These are phyloP conservation scores for Huntiella abstrusa DNA, from an alignment of 2,329 filamentous ascomycete genomes.

Conservation along the genomic window DNA sequence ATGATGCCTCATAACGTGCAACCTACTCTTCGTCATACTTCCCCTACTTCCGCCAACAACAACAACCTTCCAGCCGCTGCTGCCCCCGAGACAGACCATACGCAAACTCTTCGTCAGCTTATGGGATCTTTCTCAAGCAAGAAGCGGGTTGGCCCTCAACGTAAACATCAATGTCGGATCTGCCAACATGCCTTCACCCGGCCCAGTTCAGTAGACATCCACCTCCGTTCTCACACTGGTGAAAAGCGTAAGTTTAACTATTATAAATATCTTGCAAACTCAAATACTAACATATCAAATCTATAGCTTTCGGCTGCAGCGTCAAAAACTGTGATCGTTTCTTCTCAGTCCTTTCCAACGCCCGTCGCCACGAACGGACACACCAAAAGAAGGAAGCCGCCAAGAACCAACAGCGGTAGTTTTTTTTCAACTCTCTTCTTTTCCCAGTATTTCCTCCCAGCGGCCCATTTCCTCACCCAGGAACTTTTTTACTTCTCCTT, in stretches of 20 bases:
- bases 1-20: no score
- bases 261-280: slow-evolving; percentile 4
- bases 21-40: neutral
- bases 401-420: slow-evolving; percentile 2
- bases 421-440: neutral
- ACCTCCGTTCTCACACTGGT: slow-evolving; percentile 97
- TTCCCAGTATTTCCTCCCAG: neutral
- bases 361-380: slow-evolving; percentile 86
- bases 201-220: slow-evolving; percentile 84
- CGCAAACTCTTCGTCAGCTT: slow-evolving; percentile 31
- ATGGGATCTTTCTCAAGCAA: slow-evolving; percentile 98
- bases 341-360: slow-evolving; percentile 92
- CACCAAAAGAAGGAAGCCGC: slow-evolving; percentile 41
- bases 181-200: slow-evolving; percentile 95
- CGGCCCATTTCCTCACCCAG: neutral
- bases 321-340: slow-evolving; percentile 88
- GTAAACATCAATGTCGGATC: slow-evolving; percentile 99
- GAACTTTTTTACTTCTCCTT: neutral
- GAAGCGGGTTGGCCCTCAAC: slow-evolving; percentile 84
- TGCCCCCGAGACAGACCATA: no score
- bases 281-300: slow-evolving; percentile 3
- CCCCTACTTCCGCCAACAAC: neutral
- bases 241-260: slow-evolving; percentile 66
- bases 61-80: neutral
- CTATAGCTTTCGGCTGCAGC: slow-evolving; percentile 73